phyloP scores from a whole-genome alignment of 257 asterid genomes.

The Misopates orontium region DNA sequence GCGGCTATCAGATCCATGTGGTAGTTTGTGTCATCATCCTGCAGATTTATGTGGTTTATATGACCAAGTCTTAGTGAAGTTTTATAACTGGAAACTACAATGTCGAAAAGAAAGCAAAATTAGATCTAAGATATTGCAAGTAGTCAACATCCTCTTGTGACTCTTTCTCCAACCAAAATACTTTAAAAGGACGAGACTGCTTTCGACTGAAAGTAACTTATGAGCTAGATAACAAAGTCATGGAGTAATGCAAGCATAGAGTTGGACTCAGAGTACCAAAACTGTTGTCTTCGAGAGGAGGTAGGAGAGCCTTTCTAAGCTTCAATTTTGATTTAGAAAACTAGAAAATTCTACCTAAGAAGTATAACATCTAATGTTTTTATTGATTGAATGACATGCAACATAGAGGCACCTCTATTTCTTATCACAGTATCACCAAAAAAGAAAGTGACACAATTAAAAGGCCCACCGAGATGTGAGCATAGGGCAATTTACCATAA shows the following conservation, averaged over 20 bases:
- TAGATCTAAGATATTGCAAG: not conserved
- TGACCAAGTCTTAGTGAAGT: not conserved
- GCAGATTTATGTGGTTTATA: conserved; percentile 16
- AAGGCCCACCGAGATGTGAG: not conserved
- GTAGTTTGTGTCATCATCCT: conserved; percentile 91
- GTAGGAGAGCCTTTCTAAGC: too few relatives aligned
- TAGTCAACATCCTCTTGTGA: not conserved
- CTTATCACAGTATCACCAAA: not conserved
- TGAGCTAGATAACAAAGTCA: too few relatives aligned
- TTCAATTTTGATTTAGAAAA: too few relatives aligned
- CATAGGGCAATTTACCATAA: not conserved
- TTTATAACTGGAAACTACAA: not conserved
- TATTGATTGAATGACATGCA: conserved; percentile 4
- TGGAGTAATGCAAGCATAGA: too few relatives aligned
- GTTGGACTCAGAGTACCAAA: too few relatives aligned
- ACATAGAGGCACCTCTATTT: not conserved
- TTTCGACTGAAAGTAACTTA: too few relatives aligned
- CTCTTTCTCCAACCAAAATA: not conserved
- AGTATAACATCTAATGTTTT: too few relatives aligned
- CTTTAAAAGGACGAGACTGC: not conserved
- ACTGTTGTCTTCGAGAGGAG: too few relatives aligned
- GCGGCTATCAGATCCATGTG: conserved; percentile 92
- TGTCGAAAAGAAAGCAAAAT: conserved; percentile 4
- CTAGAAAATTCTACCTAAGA: too few relatives aligned
- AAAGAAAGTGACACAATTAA: not conserved